A percentile compares a stretch with the other conserved stretches of the same genome.
These are phyloP conservation scores for Candida smagusa DNA, from an alignment of 1,139 yeast species.

Conservation along the genomic window DNA sequence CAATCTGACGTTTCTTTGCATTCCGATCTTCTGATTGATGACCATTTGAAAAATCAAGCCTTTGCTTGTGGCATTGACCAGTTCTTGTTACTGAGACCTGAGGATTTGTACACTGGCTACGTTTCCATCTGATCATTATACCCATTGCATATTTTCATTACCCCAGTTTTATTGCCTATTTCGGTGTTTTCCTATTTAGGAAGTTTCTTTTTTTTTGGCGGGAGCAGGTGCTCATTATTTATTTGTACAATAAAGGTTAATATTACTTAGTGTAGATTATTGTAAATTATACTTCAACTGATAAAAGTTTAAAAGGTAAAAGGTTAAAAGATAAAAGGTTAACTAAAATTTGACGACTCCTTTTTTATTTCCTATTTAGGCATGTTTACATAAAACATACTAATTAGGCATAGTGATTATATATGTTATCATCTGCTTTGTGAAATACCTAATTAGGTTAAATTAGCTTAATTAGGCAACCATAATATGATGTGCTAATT, in stretches of 20 bases:
- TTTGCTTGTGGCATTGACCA: constrained; percentile 20
- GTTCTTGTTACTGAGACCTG: constrained; percentile 23
- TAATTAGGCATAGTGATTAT: too few species aligned
- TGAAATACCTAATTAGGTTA: too few species aligned
- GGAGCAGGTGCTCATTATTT: constrained; percentile 3
- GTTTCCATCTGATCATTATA: constrained; percentile 17
- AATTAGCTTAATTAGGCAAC: too few species aligned
- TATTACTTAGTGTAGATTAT: too few species aligned
- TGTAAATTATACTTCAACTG: too few species aligned
- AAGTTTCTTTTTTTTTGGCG: neutral
- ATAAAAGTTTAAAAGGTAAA: too few species aligned
- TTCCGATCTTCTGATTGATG: constrained; percentile 2
- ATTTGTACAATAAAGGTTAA: neutral
- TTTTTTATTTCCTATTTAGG: too few species aligned
- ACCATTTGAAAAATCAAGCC: neutral
- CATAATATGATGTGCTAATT: too few species aligned
- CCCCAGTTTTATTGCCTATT: constrained; percentile 1
- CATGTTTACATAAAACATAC: too few species aligned
- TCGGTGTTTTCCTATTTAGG: constrained; percentile 1
- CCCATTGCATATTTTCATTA: constrained; percentile 2
- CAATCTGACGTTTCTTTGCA: constrained; percentile 13
- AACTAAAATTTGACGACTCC: too few species aligned
- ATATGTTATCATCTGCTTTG: too few species aligned
- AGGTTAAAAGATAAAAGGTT: too few species aligned
- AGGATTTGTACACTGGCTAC: constrained; percentile 30